Evolutionary conservation across 257 asterid species (phyloP).

Genomic region (Avicennia marina): DNA sequence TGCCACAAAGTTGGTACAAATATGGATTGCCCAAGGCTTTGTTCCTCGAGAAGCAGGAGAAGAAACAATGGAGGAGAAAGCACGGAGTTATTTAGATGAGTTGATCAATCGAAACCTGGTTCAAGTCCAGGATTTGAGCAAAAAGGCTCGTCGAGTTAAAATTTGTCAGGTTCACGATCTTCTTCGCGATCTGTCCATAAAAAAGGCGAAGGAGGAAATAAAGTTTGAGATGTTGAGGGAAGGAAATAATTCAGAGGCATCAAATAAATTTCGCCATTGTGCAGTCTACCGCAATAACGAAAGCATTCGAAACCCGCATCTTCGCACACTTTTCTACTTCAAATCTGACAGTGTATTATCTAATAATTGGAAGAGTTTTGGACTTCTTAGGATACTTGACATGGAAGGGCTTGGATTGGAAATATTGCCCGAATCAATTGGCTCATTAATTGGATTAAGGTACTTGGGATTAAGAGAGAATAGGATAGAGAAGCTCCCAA

Average conservation of each 20-base stretch:
- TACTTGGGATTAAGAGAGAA: slow-evolving; percentile 18
- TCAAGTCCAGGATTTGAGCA: slow-evolving; percentile 2
- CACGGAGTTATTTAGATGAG: slow-evolving; percentile 20
- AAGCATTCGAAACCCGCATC: background rate
- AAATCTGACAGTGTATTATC: background rate
- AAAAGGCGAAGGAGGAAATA: slow-evolving; percentile 18
- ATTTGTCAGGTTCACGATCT: slow-evolving; percentile 13
- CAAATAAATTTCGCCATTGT: slow-evolving; percentile 2
- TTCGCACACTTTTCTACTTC: slow-evolving; percentile 13
- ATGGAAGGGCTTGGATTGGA: background rate
- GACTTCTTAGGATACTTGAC: slow-evolving; percentile 8
- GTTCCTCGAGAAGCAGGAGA: background rate
- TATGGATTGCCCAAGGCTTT: slow-evolving; percentile 33
- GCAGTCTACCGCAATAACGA: background rate
- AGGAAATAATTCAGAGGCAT: background rate
- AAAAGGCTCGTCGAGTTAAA: background rate
- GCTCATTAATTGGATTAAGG: slow-evolving; percentile 12
- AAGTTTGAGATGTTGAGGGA: slow-evolving; percentile 12
- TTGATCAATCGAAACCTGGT: slow-evolving; percentile 23
- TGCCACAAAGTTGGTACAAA: slow-evolving; percentile 14
- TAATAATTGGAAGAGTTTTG: slow-evolving; percentile 11
- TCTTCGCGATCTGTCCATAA: slow-evolving; percentile 9
- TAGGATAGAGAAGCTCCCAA: slow-evolving; percentile 4
- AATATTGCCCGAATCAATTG: background rate
- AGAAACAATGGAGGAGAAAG: slow-evolving; percentile 23